Conservation (phyloP, 2,329 filamentous ascomycete genomes). For the Pyricularia pennisetigena region DNA sequence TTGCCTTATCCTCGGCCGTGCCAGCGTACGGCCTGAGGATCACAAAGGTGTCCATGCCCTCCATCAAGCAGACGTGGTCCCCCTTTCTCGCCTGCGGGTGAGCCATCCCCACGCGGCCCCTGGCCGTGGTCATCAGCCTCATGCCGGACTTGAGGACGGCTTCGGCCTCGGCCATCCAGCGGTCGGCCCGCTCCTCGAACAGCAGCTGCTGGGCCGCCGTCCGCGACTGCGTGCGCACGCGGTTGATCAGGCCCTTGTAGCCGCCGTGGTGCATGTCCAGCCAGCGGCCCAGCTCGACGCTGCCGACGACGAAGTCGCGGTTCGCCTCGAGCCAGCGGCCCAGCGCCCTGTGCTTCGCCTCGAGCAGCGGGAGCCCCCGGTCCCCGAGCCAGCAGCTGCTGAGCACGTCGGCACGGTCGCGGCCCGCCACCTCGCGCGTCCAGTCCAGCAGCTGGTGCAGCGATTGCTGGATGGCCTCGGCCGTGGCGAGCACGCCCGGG, state of each 20-base stretch:
- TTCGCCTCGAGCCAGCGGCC: neutral
- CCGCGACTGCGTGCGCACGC: neutral
- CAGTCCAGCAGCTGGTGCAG: neutral
- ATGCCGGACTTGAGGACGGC: neutral
- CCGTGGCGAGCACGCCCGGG: neutral
- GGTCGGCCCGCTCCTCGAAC: neutral
- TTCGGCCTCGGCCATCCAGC: neutral
- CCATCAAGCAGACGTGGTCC: constrained; percentile 2
- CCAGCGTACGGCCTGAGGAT: neutral
- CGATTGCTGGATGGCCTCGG: constrained; percentile 1
- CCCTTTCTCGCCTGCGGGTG: neutral
- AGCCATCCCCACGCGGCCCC: neutral
- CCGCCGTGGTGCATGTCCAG: constrained; percentile 1
- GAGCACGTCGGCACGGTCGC: constrained; percentile 1
- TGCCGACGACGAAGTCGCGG: neutral
- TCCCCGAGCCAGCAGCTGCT: neutral
- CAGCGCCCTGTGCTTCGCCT: neutral
- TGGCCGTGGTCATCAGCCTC: constrained; percentile 1
- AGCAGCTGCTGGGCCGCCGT: neutral
- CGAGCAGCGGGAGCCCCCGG: neutral
- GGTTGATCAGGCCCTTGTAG: neutral
- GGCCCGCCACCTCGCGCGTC: neutral
- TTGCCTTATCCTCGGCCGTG: neutral
- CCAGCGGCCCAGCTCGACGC: neutral
- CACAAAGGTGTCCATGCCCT: neutral